phyloP scores from a whole-genome alignment of 768 basidiomycete genomes.

The Porphyrellus cyaneotinctus region DNA sequence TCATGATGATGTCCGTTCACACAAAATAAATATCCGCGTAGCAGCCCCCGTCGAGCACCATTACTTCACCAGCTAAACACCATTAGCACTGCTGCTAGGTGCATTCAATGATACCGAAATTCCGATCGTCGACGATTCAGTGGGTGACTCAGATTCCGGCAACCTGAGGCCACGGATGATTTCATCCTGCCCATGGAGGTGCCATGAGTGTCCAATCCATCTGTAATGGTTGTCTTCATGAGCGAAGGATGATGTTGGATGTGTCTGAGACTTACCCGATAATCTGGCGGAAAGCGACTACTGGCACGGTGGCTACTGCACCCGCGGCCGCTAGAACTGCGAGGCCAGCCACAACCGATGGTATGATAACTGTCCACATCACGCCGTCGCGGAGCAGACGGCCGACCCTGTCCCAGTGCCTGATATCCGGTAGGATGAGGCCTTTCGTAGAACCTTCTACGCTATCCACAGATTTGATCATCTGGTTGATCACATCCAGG shows the following conservation, averaged over 20 bases:
- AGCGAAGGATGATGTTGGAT: background rate
- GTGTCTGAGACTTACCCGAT: background rate
- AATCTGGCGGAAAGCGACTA: background rate
- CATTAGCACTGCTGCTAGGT: background rate
- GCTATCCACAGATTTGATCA: conserved; percentile 5
- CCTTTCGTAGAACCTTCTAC: conserved; percentile 4
- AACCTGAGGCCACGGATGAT: conserved; percentile 1
- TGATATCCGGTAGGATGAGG: conserved; percentile 2
- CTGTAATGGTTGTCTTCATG: background rate
- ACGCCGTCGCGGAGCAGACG: conserved; percentile 1
- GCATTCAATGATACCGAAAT: background rate
- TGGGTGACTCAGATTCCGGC: background rate
- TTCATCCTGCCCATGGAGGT: background rate
- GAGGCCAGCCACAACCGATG: background rate
- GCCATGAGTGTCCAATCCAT: background rate
- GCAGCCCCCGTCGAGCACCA: background rate
- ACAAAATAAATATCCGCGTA: too few relatives aligned
- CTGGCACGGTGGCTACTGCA: background rate
- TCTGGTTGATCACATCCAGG: conserved; percentile 2
- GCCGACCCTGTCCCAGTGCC: conserved; percentile 1
- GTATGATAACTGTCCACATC: conserved; percentile 1
- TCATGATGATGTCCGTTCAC: background rate
- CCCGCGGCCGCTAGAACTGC: background rate
- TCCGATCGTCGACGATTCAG: background rate
- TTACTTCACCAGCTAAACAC: background rate